Evolutionary conservation across 495 filamentous ascomycete species (phyloP), one percentile per base, ranked within the genome.

Genomic region (Xylaria flabelliformis): DNA sequence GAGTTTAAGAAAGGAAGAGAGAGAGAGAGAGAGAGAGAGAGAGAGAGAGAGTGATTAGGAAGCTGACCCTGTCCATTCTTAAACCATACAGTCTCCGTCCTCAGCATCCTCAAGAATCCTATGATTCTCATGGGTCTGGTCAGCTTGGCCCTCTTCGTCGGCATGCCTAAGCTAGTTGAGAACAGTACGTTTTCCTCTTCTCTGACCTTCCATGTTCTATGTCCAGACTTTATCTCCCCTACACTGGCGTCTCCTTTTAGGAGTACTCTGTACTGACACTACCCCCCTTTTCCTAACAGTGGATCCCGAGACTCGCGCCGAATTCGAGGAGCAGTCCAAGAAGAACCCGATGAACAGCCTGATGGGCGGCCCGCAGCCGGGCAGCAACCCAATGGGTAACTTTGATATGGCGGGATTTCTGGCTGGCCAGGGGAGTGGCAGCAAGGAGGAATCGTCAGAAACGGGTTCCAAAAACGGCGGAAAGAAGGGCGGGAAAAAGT

Each of bases 101-200:
- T 97, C 67, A 86, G 87, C 72, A 88, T 98, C 53, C 85, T 98
- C 75, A 93, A 93, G 82, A 97, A 92, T 77, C 96, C 96, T 4
- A 98, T 98, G 93, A 97, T 99, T 69, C 83, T 99, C 56, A 88
- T 99, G 82, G 93, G 91, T 15, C 79, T 97, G 26, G 90, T 95
- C 29, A 92, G 90, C 41, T 85, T 98, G 85, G 90, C 80, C 0
- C 81, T 97, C 58, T 94, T 97, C 51, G 83, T 98, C 64, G 94
- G 94, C 36, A 90, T 98, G 90, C 96, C 96, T 10, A 95, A 97
- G 81, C 78, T 99, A 44, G 89, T 98, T 82, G 94, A 98, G 64
- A 98, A 97, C 74, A 97, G 95, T 98, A 89, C 68, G 94, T 89
- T 64, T 70, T 69, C 64, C 39, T 41, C 59, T 44, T n/a, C 58